Base-by-base conservation (phyloP, 768 basidiomycete species). In the Epithele typhae region DNA sequence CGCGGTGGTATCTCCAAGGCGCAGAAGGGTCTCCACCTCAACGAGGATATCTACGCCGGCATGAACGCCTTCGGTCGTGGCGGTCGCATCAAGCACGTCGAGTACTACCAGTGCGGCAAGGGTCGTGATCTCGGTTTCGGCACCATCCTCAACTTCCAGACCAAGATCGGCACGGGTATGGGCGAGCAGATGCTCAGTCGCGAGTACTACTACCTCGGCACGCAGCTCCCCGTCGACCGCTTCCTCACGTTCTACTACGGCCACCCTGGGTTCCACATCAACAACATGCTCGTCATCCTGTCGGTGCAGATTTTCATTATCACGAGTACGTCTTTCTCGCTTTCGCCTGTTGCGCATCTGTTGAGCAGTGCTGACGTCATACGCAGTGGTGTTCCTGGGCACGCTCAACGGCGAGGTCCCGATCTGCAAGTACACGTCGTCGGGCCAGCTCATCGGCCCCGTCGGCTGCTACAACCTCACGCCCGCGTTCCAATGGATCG, bases 111-210 rank as follows among this genome's bases (percentile, higher is more conserved):
- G 69, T 98, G 95, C 61, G 94, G 95, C 40, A 97, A 98, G 68
- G 96, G 96, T 45, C 86, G 96, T 67, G 96, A 98, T 74, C 81
- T 99, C 51, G 96, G 96, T 21, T 98, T 99, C 66, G 95, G 95
- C 25, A 99, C 96, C 18, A 98, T 98, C 61, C 71, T 99, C 59
- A 99, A 99, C 68, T 99, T 99, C 87, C 88, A 92, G 76, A 99
- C 96, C 46, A 99, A 99, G 80, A 94, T 99, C 59, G 95, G 96
- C 11, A 98, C 94, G n/a, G 96, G 96, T 66, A 99, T 99, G 96
- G 96, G 96, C 30, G 96, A 99, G 65, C 96, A 99, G 68, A 92
- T 98, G 91, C 78, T 99, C 60, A 96, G 92, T 70, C 82, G 96
- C 53, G 96, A 98, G 68, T 98, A 99, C 66, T 99, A 99, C 68